Conservation (phyloP, 2,329 filamentous ascomycete genomes). For the Purpureocillium takamizusanense region DNA sequence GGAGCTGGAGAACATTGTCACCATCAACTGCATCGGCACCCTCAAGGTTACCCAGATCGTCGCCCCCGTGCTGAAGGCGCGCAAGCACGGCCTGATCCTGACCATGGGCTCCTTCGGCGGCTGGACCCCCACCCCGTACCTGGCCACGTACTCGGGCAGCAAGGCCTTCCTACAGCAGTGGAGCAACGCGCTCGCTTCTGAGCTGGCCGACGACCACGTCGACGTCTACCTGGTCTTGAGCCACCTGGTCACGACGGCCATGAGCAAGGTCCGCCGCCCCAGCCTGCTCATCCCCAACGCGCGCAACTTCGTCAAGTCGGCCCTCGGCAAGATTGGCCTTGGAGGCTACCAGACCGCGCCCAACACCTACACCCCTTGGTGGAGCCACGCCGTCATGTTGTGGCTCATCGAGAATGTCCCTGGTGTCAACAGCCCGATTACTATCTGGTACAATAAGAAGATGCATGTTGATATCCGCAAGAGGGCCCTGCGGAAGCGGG, state of each 20-base stretch:
- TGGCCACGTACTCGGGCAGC: slow-evolving; percentile 94
- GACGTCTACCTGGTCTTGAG: slow-evolving; percentile 87
- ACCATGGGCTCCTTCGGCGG: slow-evolving; percentile 98
- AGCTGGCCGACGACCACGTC: slow-evolving; percentile 72
- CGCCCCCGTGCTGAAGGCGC: slow-evolving; percentile 73
- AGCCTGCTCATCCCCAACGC: slow-evolving; percentile 73
- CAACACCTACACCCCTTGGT: slow-evolving; percentile 85
- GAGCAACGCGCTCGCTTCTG: slow-evolving; percentile 77
- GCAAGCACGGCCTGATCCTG: slow-evolving; percentile 79
- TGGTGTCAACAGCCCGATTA: slow-evolving; percentile 37
- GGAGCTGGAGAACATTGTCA: slow-evolving; percentile 85
- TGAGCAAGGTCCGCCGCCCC: slow-evolving; percentile 87
- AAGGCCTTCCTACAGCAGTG: slow-evolving; percentile 98
- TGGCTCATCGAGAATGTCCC: slow-evolving; percentile 62
- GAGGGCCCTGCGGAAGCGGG: slow-evolving; percentile 74
- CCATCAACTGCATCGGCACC: slow-evolving; percentile 89
- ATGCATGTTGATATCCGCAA: slow-evolving; percentile 81
- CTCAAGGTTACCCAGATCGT: slow-evolving; percentile 81
- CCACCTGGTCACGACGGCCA: slow-evolving; percentile 89
- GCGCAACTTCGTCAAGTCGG: slow-evolving; percentile 69
- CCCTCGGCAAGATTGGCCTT: slow-evolving; percentile 72
- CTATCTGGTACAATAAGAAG: slow-evolving; percentile 41
- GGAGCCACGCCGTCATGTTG: slow-evolving; percentile 83
- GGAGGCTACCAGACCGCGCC: slow-evolving; percentile 71
- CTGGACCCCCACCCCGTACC: slow-evolving; percentile 79